These are phyloP conservation scores for Russula abietina DNA, from an alignment of 768 basidiomycete species.

Conservation along the genomic window DNA sequence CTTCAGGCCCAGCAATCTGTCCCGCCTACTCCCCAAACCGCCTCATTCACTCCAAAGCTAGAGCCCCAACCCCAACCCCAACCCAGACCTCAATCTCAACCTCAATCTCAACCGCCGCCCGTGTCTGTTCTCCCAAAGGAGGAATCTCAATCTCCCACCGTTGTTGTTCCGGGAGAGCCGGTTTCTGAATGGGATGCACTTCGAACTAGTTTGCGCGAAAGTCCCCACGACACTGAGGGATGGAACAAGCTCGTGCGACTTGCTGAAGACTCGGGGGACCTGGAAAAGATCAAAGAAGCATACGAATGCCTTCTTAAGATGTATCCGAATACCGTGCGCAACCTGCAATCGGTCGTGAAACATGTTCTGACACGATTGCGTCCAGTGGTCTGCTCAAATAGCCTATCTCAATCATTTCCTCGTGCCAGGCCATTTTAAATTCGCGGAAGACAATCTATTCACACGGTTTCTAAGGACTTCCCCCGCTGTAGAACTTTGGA, in stretches of 20 bases:
- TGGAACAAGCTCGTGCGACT: constrained; percentile 75
- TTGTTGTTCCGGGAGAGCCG: constrained; percentile 27
- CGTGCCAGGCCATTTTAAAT: constrained; percentile 57
- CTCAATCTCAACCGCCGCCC: not conserved
- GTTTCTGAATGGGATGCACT: constrained; percentile 64
- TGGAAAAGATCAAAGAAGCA: constrained; percentile 70
- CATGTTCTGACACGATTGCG: constrained; percentile 26
- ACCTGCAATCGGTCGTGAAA: constrained; percentile 28
- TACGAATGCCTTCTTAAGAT: constrained; percentile 79
- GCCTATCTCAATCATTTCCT: constrained; percentile 76
- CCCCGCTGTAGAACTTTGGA: constrained; percentile 87
- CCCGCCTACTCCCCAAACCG: constrained; percentile 12
- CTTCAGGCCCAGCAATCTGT: constrained; percentile 21
- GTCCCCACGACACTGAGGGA: constrained; percentile 67
- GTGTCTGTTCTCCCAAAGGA: constrained; percentile 14
- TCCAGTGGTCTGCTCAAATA: constrained; percentile 75
- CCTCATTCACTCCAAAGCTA: constrained; percentile 10
- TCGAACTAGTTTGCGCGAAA: constrained; percentile 54
- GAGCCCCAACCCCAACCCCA: constrained; percentile 2
- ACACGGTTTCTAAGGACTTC: constrained; percentile 79
- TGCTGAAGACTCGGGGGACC: constrained; percentile 70
- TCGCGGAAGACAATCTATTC: constrained; percentile 79
- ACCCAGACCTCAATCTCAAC: not conserved
- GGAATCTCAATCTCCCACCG: constrained; percentile 25
- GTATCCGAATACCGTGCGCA: constrained; percentile 89